These are phyloP conservation scores for Conoideocrella luteorostrata DNA, from an alignment of 2,329 filamentous ascomycete species.

Conservation along the genomic window DNA sequence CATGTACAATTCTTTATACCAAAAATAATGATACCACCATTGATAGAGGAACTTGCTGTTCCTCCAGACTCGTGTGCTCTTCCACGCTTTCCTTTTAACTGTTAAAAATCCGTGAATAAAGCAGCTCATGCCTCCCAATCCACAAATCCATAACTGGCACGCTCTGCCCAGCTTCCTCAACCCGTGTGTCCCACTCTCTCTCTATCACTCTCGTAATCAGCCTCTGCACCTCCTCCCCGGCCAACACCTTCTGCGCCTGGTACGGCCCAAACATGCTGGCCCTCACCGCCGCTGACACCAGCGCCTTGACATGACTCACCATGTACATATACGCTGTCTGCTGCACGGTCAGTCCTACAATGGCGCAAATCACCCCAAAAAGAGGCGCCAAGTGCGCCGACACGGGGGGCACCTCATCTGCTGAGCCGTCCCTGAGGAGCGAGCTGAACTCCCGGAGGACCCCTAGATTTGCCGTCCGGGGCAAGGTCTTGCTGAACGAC, in stretches of 20 bases:
- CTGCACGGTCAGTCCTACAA: conserved; percentile 53
- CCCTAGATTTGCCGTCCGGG: conserved; percentile 18
- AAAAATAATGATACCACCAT: conserved; percentile 25
- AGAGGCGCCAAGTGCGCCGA: conserved; percentile 65
- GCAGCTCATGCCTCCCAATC: conserved; percentile 73
- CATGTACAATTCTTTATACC: conserved; percentile 16
- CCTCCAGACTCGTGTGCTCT: too few species aligned
- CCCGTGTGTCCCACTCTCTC: conserved; percentile 49
- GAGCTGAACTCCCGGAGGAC: conserved; percentile 29
- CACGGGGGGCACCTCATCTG: conserved; percentile 32
- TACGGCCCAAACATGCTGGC: conserved; percentile 76
- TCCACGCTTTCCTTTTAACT: too few species aligned
- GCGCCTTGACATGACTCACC: conserved; percentile 68
- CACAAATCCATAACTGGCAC: conserved; percentile 76
- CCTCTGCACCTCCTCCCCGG: conserved; percentile 49
- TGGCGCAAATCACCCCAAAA: conserved; percentile 58
- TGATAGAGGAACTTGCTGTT: conserved; percentile 4
- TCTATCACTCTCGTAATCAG: conserved; percentile 53
- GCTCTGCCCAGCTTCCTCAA: conserved; percentile 66
- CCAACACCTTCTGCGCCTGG: conserved; percentile 68
- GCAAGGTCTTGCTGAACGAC: conserved; percentile 45
- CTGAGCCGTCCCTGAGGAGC: conserved; percentile 24
- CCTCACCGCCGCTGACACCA: conserved; percentile 70
- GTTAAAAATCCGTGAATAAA: conserved; percentile 85
- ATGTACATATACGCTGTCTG: conserved; percentile 71